A percentile compares a stretch with the other conserved stretches of the same genome.
Conservation (phyloP, 2,329 filamentous ascomycete species). For the Aspergillus pseudoviridinutans region DNA sequence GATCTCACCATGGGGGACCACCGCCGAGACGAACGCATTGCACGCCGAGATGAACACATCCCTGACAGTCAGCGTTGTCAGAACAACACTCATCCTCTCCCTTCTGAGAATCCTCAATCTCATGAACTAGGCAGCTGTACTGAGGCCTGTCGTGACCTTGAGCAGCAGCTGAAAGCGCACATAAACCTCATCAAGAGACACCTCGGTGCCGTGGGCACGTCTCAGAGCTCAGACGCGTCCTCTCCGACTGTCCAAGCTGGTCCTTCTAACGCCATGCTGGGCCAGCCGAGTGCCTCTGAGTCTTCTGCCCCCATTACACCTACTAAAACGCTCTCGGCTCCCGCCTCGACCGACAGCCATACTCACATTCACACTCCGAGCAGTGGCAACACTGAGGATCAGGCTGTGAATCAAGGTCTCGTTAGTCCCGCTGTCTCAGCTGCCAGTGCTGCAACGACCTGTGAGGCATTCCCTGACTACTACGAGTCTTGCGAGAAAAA, state of each 20-base stretch:
- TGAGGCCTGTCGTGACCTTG: not conserved
- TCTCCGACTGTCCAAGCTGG: not conserved
- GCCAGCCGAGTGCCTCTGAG: not conserved
- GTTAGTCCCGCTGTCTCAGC: not conserved
- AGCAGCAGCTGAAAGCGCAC: not conserved
- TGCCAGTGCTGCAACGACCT: not conserved
- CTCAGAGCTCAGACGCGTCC: not conserved
- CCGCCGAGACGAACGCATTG: not conserved
- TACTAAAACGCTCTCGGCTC: not conserved
- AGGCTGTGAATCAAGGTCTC: not conserved
- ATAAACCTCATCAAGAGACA: not conserved
- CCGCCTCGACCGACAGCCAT: not conserved
- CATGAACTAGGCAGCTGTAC: not conserved
- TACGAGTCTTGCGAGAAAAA: slow-evolving; percentile 13
- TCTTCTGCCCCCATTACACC: not conserved
- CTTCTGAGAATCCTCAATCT: not conserved
- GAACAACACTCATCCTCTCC: not conserved
- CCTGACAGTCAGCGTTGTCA: not conserved
- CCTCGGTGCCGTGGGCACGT: not conserved
- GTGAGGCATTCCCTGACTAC: slow-evolving; percentile 28
- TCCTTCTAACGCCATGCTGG: not conserved
- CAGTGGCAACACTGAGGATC: not conserved
- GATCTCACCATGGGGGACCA: not conserved
- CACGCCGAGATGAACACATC: not conserved
- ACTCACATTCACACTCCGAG: not conserved